These are phyloP conservation scores for Pseudogymnoascus sp. DNA, from an alignment of 2,329 filamentous ascomycete species.

Conservation along the genomic window DNA sequence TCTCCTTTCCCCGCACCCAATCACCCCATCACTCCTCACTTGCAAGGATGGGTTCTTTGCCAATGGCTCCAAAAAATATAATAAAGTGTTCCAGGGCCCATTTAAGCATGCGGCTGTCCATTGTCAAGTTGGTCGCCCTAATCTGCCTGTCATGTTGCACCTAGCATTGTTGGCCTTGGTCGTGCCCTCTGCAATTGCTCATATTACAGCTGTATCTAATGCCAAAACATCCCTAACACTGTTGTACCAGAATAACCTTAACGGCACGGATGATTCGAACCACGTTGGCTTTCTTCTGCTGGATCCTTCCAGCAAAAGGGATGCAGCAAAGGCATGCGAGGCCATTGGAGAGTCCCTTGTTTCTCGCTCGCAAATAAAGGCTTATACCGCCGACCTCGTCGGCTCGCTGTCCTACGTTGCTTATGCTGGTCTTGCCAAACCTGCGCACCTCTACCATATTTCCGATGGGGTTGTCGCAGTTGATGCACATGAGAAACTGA, in stretches of 20 bases:
- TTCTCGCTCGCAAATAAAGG: constrained; percentile 33
- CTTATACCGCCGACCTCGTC: constrained; percentile 38
- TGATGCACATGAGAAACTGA: constrained; percentile 28
- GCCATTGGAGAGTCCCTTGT: constrained; percentile 42
- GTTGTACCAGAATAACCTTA: constrained; percentile 48
- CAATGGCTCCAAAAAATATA: background rate
- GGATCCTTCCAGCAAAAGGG: constrained; percentile 33
- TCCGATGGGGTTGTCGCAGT: constrained; percentile 33
- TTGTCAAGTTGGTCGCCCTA: background rate
- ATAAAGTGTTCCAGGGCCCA: background rate
- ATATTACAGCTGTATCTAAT: constrained; percentile 23
- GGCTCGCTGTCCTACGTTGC: constrained; percentile 39
- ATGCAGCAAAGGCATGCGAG: constrained; percentile 37
- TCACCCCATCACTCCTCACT: background rate
- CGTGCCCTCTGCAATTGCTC: constrained; percentile 1
- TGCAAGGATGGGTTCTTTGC: background rate
- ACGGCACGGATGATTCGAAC: constrained; percentile 44
- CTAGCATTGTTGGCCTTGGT: background rate
- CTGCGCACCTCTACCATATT: constrained; percentile 36
- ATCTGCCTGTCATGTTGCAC: background rate
- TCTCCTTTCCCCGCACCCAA: background rate
- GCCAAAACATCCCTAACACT: constrained; percentile 40
- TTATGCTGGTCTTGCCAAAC: constrained; percentile 32
- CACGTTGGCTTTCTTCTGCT: constrained; percentile 44
- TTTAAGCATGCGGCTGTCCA: background rate